phyloP scores from a whole-genome alignment of 371 early-diverging fungal species.

The Mortierella sp. region DNA sequence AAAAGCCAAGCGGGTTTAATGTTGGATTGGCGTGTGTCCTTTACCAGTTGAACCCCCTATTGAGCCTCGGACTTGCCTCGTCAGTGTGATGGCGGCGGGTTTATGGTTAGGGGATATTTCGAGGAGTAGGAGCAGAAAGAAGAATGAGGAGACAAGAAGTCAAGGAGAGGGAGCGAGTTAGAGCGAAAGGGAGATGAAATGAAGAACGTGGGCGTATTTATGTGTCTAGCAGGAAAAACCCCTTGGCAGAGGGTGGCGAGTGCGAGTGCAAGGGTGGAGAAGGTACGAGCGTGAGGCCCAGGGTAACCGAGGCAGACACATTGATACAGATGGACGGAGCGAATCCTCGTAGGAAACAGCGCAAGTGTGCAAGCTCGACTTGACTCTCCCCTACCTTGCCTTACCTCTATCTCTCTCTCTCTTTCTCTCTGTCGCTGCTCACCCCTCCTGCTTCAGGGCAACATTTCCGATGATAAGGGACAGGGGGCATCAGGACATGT shows the following conservation, averaged over 20 bases:
- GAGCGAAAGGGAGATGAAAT: background rate
- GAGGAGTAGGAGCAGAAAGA: background rate
- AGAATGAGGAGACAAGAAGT: background rate
- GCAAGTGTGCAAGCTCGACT: background rate
- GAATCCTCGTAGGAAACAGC: background rate
- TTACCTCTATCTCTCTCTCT: background rate
- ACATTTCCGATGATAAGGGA: background rate
- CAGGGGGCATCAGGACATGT: background rate
- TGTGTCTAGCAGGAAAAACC: background rate
- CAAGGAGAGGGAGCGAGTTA: background rate
- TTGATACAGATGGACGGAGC: too few species aligned
- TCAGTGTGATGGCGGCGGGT: background rate
- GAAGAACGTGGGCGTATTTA: background rate
- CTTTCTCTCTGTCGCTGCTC: background rate
- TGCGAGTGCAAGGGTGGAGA: too few species aligned
- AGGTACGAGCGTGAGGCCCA: background rate
- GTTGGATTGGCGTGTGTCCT: background rate
- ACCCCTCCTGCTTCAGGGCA: background rate
- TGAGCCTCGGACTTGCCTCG: background rate
- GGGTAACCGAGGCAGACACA: background rate
- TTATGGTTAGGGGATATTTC: background rate
- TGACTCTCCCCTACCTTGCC: background rate
- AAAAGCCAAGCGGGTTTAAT: background rate
- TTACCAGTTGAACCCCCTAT: background rate
- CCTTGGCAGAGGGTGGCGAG: background rate